Evolutionary conservation across 306 rosid species (phyloP), one percentile per base, ranked within the genome.

Genomic region (Lupinus albus): DNA sequence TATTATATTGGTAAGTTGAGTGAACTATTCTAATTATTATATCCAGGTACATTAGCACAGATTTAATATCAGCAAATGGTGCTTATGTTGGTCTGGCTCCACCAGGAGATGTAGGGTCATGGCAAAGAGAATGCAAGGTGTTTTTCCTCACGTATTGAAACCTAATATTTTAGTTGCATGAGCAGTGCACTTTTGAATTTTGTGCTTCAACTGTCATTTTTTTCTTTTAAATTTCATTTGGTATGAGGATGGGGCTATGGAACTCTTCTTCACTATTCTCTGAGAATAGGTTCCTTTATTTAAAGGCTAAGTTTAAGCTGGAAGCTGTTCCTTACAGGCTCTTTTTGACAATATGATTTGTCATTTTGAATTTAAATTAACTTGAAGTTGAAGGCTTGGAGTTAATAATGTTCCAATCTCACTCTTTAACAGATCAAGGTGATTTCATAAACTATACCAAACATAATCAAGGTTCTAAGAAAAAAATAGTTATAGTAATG

Each of bases 81-180:
- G 89, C 96, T 16, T 81, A 74, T 71, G 91, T 92, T 30, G 98
- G 98, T 7, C 78, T 92, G 69, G 95, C 98, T 67, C 82, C 84
- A 30, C 98, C 95, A 0, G 98, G 98, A 28, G 89, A 78, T 52
- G 85, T 60, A 50, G 98, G 98, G 56, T 92, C 98, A 35, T 92
- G 98, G 98, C 98, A 92, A 82, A 79, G 76, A 70, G 98, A 89
- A 65, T 67, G 89, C 79, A 89, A 89, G 96, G 98, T 92, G 57
- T 65, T 44, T 57, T 56, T 39, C 61, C 44, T 55, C 55, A 42
- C 53, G 49, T 56, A 62, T 32, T 69, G 73, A 61, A 76, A 68
- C 39, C 61, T 58, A 50, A 21, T 73, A 67, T 38, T 50, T 33
- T 76, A 63, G 39, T 81, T 68, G 68, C 81, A 68, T 49, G 69